These are phyloP conservation scores for Leptoxyphium fumago DNA, from an alignment of 2,329 filamentous ascomycete genomes.

Conservation along the genomic window DNA sequence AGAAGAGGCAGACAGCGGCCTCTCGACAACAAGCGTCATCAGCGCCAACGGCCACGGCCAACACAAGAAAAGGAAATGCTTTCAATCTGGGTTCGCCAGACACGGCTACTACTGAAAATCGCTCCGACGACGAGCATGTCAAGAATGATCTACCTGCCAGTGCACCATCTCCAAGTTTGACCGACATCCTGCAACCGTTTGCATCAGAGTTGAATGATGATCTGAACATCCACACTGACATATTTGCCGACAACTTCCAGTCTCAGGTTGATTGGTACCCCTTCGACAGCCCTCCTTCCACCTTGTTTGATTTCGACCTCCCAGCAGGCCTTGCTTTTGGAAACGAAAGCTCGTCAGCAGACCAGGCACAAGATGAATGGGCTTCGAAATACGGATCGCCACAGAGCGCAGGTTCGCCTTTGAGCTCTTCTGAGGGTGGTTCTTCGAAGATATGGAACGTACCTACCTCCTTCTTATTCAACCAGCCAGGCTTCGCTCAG, in stretches of 20 bases:
- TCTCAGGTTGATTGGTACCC: neutral
- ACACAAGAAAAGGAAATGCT: neutral
- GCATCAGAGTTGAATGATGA: neutral
- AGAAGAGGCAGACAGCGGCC: neutral
- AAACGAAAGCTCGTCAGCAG: neutral
- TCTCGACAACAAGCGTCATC: neutral
- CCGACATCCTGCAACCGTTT: constrained; percentile 13
- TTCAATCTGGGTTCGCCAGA: too few species aligned
- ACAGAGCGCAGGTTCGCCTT: neutral
- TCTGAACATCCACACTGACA: neutral
- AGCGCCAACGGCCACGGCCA: neutral
- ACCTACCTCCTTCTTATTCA: constrained; percentile 11
- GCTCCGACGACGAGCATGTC: neutral
- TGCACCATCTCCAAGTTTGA: constrained; percentile 15
- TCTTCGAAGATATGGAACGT: constrained; percentile 1
- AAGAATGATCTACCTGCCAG: constrained; percentile 3
- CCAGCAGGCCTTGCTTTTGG: neutral
- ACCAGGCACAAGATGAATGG: neutral
- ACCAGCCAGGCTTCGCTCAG: constrained; percentile 15
- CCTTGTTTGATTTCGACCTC: neutral
- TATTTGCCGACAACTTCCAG: neutral
- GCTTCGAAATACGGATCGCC: neutral
- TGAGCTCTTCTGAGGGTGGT: neutral
- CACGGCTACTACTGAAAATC: neutral
- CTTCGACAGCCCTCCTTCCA: neutral